Evolutionary conservation across 768 basidiomycete species (phyloP), one percentile per base, ranked within the genome.

Genomic region (Mycena capillaripes): DNA sequence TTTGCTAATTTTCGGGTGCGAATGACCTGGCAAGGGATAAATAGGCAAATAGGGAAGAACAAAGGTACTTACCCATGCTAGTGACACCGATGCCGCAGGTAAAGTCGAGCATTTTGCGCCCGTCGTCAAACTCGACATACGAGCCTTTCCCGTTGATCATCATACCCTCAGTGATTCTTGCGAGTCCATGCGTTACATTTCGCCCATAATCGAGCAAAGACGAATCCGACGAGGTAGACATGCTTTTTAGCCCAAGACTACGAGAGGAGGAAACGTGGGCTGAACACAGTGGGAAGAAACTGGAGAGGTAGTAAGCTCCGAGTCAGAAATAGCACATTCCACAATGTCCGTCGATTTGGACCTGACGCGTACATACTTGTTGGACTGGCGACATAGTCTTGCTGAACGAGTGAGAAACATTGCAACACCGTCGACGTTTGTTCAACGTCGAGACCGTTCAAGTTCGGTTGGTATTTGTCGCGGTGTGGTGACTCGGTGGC

Each of bases 31-130:
- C 56, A 32, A 40, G 16, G 48, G 50, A 75, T 42, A n/a, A n/a
- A n/a, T 59, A 4, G 29, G 53, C 29, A 44, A 14, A 38, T 36
- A 66, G 44, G 21, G 44, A 17, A n/a, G 23, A n/a, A 29, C 34
- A 21, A 25, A 32, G 32, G 17, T 32, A 77, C 84, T 67, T 68
- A 93, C 95, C 95, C 21, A 97, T 87, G 80, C 90, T 92, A 1
- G 95, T 94, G 2, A 97, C 96, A 32, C 94, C 95, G 74, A 95
- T 97, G 12, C 96, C 96, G 77, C 89, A 89, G 14, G 93, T 96
- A 77, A 97, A 97, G 80, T 98, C 97, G 59, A 98, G 86, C 78
- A 94, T 79, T 76, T 85, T 88, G 69, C 89, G 86, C 4, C 95
- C 96, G 73, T 95, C 92, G 32, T 91, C 88, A 66, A 92, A 91